Evolutionary conservation across 495 filamentous ascomycete species (phyloP), one percentile per base, ranked within the genome.

Genomic region (Penicillium soppii): DNA sequence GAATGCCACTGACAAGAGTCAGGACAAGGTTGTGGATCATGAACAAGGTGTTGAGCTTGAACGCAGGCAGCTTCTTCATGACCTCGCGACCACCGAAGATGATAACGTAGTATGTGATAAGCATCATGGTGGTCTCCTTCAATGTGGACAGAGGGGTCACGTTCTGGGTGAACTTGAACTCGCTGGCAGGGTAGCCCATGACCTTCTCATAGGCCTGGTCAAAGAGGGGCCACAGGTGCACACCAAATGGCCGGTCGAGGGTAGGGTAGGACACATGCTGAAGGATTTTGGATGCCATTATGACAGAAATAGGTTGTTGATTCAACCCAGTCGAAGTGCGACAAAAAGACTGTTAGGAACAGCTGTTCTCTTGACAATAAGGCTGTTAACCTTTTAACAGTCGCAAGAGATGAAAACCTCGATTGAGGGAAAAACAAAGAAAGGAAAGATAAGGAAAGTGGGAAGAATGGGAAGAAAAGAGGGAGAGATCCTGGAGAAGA

Each of bases 161-260:
- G 26, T 79, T 81, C 44, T 75, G 68, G 27, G 72, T 65, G 70
- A 88, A 88, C 20, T 71, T 66, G 66, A 86, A 87, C 21, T 84
- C 70, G 55, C 78, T 75, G 38, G 84, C 73, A 19, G 79, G 73
- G 65, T 83, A 84, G 47, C 92, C 92, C 46, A 77, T 79, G 39
- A 89, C 80, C 29, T 69, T 63, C 67, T 86, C 83, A 72, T 86
- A 97, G 61, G 79, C 84, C 73, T 89, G 83, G 74, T 85, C 86
- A 81, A 97, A 98, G 72, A 94, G 82, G 52, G 94, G 92, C 94
- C 94, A 98, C 71, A 97, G 71, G 36, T 88, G 75, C 52, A 97
- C 77, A 64, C 92, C 94, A 66, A 98, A 97, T 10, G 94, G 94
- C 58, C 88, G 82, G 67, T 97, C 92, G 57, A 97, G 76, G 29